These are phyloP conservation scores for Lentinula boryana DNA, from an alignment of 768 basidiomycete species.

Conservation along the genomic window DNA sequence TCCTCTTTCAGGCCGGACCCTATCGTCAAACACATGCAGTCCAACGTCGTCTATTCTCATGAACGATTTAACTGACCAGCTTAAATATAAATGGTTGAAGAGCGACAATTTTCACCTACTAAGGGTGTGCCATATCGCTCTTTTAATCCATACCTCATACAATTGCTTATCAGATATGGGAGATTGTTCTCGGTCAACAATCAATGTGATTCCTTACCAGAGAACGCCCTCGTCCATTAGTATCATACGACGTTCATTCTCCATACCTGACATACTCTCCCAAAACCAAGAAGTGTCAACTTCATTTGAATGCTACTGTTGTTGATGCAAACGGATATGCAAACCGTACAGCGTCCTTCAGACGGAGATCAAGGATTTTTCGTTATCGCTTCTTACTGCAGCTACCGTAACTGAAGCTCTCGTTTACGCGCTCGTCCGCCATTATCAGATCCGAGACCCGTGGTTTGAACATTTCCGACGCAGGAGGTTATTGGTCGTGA, in stretches of 20 bases:
- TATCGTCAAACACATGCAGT: neutral
- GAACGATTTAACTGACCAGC: no score
- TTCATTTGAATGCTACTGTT: neutral
- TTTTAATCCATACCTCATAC: neutral
- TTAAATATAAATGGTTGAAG: neutral
- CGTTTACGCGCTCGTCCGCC: no score
- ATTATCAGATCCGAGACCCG: constrained; percentile 26
- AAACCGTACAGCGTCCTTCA: neutral
- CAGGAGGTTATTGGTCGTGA: neutral
- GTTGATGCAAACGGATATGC: neutral
- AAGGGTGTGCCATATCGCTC: neutral
- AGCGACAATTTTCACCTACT: neutral
- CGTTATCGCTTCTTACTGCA: no score
- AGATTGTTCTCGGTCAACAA: no score
- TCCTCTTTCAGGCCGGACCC: neutral
- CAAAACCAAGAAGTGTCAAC: neutral
- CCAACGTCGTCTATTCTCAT: no score
- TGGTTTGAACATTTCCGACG: constrained; percentile 13
- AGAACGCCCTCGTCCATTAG: neutral
- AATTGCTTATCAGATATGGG: neutral
- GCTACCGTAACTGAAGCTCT: no score
- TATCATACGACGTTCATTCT: neutral
- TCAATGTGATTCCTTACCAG: neutral
- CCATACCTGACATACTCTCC: neutral
- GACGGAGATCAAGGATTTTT: no score